phyloP scores from a whole-genome alignment of 805 yeast species.

The Wickerhamomyces ciferrii region DNA sequence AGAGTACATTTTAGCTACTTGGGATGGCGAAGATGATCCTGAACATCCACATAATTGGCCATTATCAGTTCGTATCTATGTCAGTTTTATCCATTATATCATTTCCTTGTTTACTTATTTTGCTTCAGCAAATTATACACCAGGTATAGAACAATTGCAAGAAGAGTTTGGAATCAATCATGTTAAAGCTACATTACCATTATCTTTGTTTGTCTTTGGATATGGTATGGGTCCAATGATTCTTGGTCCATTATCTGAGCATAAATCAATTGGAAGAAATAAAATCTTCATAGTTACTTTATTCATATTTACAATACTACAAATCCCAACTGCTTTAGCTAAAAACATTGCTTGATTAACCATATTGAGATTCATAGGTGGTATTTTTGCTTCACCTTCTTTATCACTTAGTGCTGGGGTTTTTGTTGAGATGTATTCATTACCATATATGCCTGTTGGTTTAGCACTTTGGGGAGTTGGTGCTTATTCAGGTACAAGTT shows the following conservation, averaged over 20 bases:
- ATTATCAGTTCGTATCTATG: conserved; percentile 30
- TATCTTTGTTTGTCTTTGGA: conserved; percentile 52
- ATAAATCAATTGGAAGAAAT: conserved; percentile 48
- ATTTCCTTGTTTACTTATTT: conserved; percentile 42
- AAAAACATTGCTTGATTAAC: conserved; percentile 45
- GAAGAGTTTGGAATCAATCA: conserved; percentile 38
- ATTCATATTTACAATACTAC: conserved; percentile 42
- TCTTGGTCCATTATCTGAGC: conserved; percentile 55
- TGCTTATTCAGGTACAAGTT: conserved; percentile 47
- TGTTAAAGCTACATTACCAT: conserved; percentile 43
- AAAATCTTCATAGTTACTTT: conserved; percentile 42
- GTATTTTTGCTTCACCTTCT: conserved; percentile 52
- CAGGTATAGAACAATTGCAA: conserved; percentile 40
- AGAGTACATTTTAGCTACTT: conserved; percentile 1
- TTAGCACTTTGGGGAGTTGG: conserved; percentile 49
- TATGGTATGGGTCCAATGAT: conserved; percentile 58
- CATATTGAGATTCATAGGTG: conserved; percentile 46
- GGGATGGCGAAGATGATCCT: conserved; percentile 39
- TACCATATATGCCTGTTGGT: conserved; percentile 39
- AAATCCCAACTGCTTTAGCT: conserved; percentile 50
- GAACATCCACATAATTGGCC: conserved; percentile 59
- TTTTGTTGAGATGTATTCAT: conserved; percentile 40
- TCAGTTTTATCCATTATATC: conserved; percentile 17
- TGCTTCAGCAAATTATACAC: conserved; percentile 53
- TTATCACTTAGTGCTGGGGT: conserved; percentile 57